A percentile compares a stretch with the other conserved stretches of the same genome.
These are phyloP conservation scores for Claviceps sp. DNA, from an alignment of 2,329 filamentous ascomycete species.

Conservation along the genomic window DNA sequence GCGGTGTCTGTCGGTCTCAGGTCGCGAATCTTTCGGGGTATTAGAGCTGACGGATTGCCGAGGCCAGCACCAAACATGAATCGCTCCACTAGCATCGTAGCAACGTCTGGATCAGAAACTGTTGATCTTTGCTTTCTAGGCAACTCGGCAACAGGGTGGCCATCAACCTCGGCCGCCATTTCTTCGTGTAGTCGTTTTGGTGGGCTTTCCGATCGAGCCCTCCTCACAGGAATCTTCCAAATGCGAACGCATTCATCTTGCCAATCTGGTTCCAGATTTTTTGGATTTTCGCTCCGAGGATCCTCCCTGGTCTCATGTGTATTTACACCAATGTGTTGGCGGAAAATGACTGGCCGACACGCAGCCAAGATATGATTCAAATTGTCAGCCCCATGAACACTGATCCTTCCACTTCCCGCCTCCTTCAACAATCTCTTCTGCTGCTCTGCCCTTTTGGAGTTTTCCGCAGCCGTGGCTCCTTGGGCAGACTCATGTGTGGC, in stretches of 20 bases:
- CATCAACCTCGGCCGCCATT: slow-evolving; percentile 3
- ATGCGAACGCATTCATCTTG: slow-evolving; percentile 65
- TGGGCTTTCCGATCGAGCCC: slow-evolving; percentile 20
- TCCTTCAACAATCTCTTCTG: slow-evolving; percentile 17
- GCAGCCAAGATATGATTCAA: slow-evolving; percentile 71
- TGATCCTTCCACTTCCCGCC: slow-evolving; percentile 27
- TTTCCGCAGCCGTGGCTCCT: slow-evolving; percentile 25
- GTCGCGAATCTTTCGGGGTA: slow-evolving; percentile 14
- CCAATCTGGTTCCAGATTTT: slow-evolving; percentile 47
- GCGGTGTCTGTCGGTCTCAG: slow-evolving; percentile 17
- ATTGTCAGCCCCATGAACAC: slow-evolving; percentile 72
- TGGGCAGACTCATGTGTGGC: slow-evolving; percentile 43
- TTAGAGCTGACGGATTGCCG: slow-evolving; percentile 11
- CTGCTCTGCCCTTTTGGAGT: slow-evolving; percentile 27
- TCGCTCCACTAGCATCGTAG: slow-evolving; percentile 18
- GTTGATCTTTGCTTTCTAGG: slow-evolving; percentile 3
- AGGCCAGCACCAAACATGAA: slow-evolving; percentile 23
- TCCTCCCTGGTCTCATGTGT: slow-evolving; percentile 51
- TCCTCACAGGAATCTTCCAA: slow-evolving; percentile 57
- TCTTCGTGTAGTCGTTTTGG: slow-evolving; percentile 19
- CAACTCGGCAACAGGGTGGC: neutral
- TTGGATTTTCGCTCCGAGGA: slow-evolving; percentile 16
- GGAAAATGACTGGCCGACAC: slow-evolving; percentile 70
- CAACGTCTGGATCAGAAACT: slow-evolving; percentile 18
- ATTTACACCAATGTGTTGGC: slow-evolving; percentile 64